These are phyloP conservation scores for Aspergillus sclerotialis DNA, from an alignment of 2,329 filamentous ascomycete genomes.

Conservation along the genomic window DNA sequence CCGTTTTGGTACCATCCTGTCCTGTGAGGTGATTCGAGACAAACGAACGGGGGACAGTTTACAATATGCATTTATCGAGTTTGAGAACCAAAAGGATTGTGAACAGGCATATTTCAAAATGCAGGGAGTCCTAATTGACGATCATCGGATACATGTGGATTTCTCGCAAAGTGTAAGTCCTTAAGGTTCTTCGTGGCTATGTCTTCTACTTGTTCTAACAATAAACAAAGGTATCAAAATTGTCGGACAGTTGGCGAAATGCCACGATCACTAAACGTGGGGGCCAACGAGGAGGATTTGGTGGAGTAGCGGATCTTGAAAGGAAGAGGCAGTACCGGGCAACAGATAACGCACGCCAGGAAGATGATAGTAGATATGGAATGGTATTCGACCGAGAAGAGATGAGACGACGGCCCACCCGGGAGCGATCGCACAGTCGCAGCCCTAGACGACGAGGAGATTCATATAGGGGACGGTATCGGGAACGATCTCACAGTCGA, in stretches of 20 bases:
- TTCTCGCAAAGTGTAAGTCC: slow-evolving; percentile 85
- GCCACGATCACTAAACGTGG: slow-evolving; percentile 75
- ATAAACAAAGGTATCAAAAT: slow-evolving; percentile 51
- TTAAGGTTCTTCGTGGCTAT: slow-evolving; percentile 22
- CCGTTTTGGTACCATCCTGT: slow-evolving; percentile 89
- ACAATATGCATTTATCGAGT: slow-evolving; percentile 97
- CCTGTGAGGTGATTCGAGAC: slow-evolving; percentile 93
- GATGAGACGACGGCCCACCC: slow-evolving; percentile 10
- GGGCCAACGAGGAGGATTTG: slow-evolving; percentile 69
- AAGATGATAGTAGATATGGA: slow-evolving; percentile 54
- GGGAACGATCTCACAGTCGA: slow-evolving; percentile 28
- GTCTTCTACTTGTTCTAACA: neutral
- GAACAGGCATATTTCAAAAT: slow-evolving; percentile 98
- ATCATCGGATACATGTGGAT: slow-evolving; percentile 95
- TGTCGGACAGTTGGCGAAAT: slow-evolving; percentile 84
- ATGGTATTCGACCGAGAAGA: slow-evolving; percentile 68
- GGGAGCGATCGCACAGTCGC: slow-evolving; percentile 32
- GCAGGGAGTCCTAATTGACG: slow-evolving; percentile 94
- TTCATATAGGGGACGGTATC: slow-evolving; percentile 27
- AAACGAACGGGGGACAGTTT: slow-evolving; percentile 89
- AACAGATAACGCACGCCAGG: slow-evolving; percentile 44
- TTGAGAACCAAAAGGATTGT: slow-evolving; percentile 83
- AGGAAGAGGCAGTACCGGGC: slow-evolving; percentile 83
- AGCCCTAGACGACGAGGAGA: slow-evolving; percentile 36
- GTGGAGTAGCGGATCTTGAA: slow-evolving; percentile 80